A percentile compares a stretch with the other conserved stretches of the same genome.
phyloP scores from a whole-genome alignment of 179 eudicot species.

The Patellifolia procumbens region DNA sequence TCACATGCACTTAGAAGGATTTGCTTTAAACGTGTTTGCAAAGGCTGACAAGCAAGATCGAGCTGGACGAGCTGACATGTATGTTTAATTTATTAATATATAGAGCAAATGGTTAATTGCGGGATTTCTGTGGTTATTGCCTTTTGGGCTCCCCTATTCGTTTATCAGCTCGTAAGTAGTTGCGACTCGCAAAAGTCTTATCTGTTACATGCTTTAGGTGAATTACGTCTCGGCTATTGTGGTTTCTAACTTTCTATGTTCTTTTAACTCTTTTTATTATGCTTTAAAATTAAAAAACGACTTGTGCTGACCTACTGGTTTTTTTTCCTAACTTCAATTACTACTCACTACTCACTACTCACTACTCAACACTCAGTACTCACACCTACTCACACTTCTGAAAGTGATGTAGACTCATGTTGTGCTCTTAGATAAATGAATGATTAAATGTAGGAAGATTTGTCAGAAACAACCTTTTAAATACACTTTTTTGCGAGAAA shows the following conservation, averaged over 20 bases:
- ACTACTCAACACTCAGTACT: too few relatives aligned
- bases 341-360: too few relatives aligned
- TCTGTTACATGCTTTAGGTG: neutral
- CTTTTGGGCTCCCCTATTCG: too few relatives aligned
- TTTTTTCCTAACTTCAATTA: too few relatives aligned
- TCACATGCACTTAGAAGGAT: slow-evolving; percentile 82
- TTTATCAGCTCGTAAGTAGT: neutral
- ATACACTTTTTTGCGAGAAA: too few relatives aligned
- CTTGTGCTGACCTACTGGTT: neutral
- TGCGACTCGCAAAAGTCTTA: neutral
- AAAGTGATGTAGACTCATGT: neutral
- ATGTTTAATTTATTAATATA: slow-evolving; percentile 22
- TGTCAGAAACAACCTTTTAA: too few relatives aligned
- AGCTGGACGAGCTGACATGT: slow-evolving; percentile 91
- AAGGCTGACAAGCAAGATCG: slow-evolving; percentile 99
- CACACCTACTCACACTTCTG: too few relatives aligned
- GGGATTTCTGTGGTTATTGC: neutral
- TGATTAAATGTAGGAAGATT: too few relatives aligned
- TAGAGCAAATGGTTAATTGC: neutral
- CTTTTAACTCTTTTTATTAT: neutral
- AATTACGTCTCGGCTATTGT: neutral
- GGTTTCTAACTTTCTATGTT: neutral
- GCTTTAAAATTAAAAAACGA: neutral
- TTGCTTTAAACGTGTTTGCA: slow-evolving; percentile 82
- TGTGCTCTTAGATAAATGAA: neutral